Percentiles rank a stretch among this genome's conserved stretches.
Evolutionary conservation across 352 stramenopile genomes (phyloP).

Genomic region (Phytopythium boreale): DNA sequence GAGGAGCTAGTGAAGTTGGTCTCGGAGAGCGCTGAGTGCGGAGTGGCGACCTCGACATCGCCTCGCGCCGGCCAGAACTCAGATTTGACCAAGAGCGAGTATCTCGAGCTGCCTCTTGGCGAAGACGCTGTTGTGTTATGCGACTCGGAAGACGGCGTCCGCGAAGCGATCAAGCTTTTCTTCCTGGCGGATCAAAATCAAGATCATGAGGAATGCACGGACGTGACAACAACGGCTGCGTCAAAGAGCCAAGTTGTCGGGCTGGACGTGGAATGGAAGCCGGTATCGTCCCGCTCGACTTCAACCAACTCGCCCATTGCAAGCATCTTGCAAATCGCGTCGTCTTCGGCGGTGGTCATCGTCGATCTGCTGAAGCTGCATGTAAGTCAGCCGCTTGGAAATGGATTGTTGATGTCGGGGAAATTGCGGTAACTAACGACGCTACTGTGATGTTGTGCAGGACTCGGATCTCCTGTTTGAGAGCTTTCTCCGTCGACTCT

Average conservation of each 20-base stretch:
- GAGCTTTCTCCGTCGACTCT: constrained; percentile 31
- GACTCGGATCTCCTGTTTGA: constrained; percentile 46
- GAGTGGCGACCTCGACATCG: background rate
- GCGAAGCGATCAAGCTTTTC: constrained; percentile 23
- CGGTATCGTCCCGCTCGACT: constrained; percentile 23
- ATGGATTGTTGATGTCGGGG: background rate
- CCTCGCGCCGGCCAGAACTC: background rate
- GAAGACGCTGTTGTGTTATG: constrained; percentile 40
- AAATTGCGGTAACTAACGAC: background rate
- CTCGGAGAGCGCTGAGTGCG: background rate
- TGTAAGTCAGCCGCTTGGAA: constrained; percentile 22
- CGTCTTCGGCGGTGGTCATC: constrained; percentile 39
- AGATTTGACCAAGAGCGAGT: constrained; percentile 5
- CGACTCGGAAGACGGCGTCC: constrained; percentile 24
- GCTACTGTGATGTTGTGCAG: constrained; percentile 12
- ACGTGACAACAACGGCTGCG: background rate
- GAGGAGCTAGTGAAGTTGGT: constrained; percentile 10
- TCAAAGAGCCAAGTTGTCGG: constrained; percentile 23
- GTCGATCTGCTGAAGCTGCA: constrained; percentile 57
- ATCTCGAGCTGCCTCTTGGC: constrained; percentile 22
- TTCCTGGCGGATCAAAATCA: constrained; percentile 9
- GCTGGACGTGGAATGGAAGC: constrained; percentile 70
- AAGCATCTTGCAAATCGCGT: constrained; percentile 65
- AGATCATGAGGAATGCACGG: no score
- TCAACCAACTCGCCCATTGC: constrained; percentile 30